Conservation (phyloP, 208 protist species). For the Endotrypanum monterogeii region DNA sequence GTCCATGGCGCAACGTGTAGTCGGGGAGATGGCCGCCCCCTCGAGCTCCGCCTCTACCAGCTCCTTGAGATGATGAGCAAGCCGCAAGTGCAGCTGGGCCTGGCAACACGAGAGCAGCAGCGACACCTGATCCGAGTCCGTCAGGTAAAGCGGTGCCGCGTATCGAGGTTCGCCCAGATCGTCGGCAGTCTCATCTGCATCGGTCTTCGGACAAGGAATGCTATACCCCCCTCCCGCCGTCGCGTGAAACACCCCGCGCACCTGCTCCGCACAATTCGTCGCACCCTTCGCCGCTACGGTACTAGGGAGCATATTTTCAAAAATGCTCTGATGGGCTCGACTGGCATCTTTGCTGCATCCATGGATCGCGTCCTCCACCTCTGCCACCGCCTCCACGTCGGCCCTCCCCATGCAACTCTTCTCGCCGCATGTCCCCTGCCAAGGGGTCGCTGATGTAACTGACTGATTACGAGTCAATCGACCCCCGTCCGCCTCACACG, state of each 20-base stretch:
- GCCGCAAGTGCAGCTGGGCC: conserved; percentile 32
- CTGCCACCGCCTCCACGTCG: background rate
- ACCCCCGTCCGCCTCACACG: conserved; percentile 16
- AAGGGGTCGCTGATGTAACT: background rate
- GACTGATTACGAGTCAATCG: background rate
- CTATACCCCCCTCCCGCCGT: background rate
- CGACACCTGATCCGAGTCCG: conserved; percentile 19
- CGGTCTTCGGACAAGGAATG: background rate
- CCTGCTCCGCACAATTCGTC: background rate
- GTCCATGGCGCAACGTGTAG: conserved; percentile 30
- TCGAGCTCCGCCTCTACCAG: conserved; percentile 21
- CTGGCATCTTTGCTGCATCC: background rate
- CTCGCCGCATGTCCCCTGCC: background rate
- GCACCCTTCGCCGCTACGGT: conserved; percentile 4
- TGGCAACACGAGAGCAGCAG: conserved; percentile 36
- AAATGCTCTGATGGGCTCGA: conserved; percentile 21
- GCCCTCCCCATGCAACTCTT: background rate
- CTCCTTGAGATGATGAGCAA: conserved; percentile 25
- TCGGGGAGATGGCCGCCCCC: conserved; percentile 21
- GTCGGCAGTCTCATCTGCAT: background rate
- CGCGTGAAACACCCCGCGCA: background rate
- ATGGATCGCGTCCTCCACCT: background rate
- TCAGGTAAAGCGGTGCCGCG: conserved; percentile 9
- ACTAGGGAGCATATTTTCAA: conserved; percentile 22
- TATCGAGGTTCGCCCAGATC: background rate